A percentile compares a stretch with the other conserved stretches of the same genome.
Evolutionary conservation across 176 grass and related monocot species (phyloP).

Genomic region (Bothriochloa decipiens): DNA sequence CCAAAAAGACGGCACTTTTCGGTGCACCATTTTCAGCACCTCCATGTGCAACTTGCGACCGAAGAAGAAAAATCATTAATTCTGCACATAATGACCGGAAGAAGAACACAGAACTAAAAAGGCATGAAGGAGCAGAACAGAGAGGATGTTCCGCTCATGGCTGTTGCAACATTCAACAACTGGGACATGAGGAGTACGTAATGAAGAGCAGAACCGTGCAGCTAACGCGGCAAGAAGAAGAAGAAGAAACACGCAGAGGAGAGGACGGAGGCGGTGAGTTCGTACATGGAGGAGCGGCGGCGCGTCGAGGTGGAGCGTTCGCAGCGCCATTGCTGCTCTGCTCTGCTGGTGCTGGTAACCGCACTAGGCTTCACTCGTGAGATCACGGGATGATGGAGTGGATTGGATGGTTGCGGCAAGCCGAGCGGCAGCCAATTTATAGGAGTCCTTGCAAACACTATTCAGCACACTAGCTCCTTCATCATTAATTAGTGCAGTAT

Average conservation of each 20-base stretch:
- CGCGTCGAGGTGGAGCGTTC: neutral
- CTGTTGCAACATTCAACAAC: neutral
- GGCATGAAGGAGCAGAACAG: neutral
- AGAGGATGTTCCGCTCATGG: neutral
- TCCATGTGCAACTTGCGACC: neutral
- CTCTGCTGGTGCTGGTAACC: neutral
- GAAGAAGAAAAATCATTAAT: neutral
- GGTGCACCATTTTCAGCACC: neutral
- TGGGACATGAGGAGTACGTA: neutral
- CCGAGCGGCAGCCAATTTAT: neutral
- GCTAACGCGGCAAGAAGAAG: too few relatives aligned
- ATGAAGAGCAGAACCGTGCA: neutral
- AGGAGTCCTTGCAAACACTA: slow-evolving; percentile 19
- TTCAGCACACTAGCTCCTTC: neutral
- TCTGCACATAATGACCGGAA: neutral
- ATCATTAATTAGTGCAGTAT: neutral
- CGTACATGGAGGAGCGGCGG: slow-evolving; percentile 59
- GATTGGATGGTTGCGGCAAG: slow-evolving; percentile 31
- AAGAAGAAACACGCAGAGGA: neutral
- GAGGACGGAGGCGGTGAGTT: neutral
- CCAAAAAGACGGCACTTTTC: neutral
- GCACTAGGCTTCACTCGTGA: neutral
- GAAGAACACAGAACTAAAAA: neutral
- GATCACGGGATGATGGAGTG: slow-evolving; percentile 8
- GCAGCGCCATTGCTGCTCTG: slow-evolving; percentile 56